phyloP scores from a whole-genome alignment of 352 stramenopile species.

The Phytopythium sindhum region DNA sequence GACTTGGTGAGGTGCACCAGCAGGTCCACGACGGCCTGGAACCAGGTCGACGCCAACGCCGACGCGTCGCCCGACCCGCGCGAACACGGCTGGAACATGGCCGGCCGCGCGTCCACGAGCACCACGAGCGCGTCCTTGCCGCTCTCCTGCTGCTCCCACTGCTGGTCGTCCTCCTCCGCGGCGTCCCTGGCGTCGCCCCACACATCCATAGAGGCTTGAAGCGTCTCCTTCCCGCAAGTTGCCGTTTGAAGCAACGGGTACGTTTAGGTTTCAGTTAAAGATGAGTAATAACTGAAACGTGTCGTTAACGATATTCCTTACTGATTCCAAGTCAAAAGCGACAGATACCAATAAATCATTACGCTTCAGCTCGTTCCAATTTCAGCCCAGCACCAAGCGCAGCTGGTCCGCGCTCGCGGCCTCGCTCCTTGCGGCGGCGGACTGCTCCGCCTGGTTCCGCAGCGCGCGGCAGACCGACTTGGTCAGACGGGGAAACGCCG shows the following conservation, averaged over 20 bases:
- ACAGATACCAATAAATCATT: neutral
- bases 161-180: constrained; percentile 41
- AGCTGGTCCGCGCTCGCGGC: neutral
- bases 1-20: constrained; percentile 68
- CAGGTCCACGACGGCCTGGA: constrained; percentile 67
- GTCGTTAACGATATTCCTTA: neutral
- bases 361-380: neutral
- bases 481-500: constrained; percentile 45
- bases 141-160: constrained; percentile 52
- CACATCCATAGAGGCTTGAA: constrained; percentile 31
- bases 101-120: constrained; percentile 63
- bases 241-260: neutral
- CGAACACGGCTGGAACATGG: constrained; percentile 55
- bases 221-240: neutral
- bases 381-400: neutral
- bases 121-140: constrained; percentile 79
- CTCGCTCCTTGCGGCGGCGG: neutral
- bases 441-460: constrained; percentile 8
- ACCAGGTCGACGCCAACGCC: constrained; percentile 40
- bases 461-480: constrained; percentile 40
- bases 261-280: neutral
- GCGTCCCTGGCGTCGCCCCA: constrained; percentile 23
- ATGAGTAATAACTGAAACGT: too few species aligned
- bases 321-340: neutral
- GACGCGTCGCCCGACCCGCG: constrained; percentile 10